Evolutionary conservation across 2,329 filamentous ascomycete species (phyloP), one percentile per base, ranked within the genome.

Genomic region (Aspergillus sp.): DNA sequence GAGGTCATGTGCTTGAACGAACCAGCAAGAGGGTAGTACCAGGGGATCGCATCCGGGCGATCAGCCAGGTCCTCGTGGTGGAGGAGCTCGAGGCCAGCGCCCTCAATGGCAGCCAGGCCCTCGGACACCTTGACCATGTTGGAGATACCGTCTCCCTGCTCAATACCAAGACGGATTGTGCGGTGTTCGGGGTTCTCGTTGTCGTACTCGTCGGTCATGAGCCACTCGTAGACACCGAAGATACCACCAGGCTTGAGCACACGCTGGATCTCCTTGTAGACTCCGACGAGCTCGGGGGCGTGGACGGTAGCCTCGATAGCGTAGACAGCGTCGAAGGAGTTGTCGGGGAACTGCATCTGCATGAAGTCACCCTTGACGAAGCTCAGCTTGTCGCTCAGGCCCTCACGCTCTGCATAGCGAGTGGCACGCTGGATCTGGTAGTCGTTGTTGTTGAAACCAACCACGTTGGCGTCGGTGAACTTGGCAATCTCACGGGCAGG

Each of bases 301-400:
- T 99, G 95, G 51, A 96, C 90, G 3, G 95, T 99, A 3, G 95
- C 95, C 79, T 99, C 95, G 66, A 99, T 98, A 54, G 93, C 93
- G 73, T 98, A 98, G 53, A 97, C 91, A 57, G 91, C 92, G 68
- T 98, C 95, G 76, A 98, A 98, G 19, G 82, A 86, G 82, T 96
- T 91, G 71, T 95, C 90, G 47, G 90, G 88, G 81, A 98, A 98
- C 20, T 87, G 87, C 91, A 98, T 96, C 87, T 96, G 91, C 93
- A 98, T 98, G 75, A 99, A 99, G 72, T 98, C 93, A 53, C 93
- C 93, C 84, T 98, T 97, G 72, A 91, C 89, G 69, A 91, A 98
- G 62, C 83, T 83, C 65, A 96, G 80, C 80, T 96, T 91, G 70
- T 90, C 77, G 1, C 88, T 83, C 52, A 98, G 81, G 51, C 88